A percentile compares a stretch with the other conserved stretches of the same genome.
Evolutionary conservation across 108 stramenopile genomes (phyloP).

Genomic region (Epithemia pelagica): DNA sequence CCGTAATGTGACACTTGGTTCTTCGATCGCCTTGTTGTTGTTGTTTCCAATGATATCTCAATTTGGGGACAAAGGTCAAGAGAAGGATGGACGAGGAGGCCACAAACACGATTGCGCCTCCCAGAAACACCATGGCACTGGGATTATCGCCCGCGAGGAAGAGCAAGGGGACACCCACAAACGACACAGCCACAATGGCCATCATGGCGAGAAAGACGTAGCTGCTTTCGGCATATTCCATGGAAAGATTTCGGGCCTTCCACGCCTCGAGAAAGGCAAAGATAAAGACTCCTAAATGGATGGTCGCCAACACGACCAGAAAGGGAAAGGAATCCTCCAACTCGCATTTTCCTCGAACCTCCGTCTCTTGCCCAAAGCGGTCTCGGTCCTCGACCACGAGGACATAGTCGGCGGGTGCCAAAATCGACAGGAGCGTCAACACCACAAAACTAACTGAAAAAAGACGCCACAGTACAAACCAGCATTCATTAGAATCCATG

Average conservation of each 20-base stretch:
- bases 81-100: slow-evolving; percentile 18
- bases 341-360: slow-evolving; percentile 12
- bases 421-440: neutral
- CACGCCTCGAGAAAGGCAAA: slow-evolving; percentile 39
- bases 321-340: slow-evolving; percentile 23
- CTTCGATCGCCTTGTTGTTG: neutral
- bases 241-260: slow-evolving; percentile 36
- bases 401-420: neutral
- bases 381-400: slow-evolving; percentile 5
- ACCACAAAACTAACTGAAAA: neutral
- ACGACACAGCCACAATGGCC: slow-evolving; percentile 12
- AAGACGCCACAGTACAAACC: neutral
- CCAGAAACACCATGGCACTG: slow-evolving; percentile 17
- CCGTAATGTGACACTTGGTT: neutral
- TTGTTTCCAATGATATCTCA: neutral
- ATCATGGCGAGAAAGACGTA: slow-evolving; percentile 35
- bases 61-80: slow-evolving; percentile 52
- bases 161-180: slow-evolving; percentile 38
- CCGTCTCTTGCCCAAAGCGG: slow-evolving; percentile 18
- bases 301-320: slow-evolving; percentile 12
- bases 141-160: slow-evolving; percentile 24
- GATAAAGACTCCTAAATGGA: slow-evolving; percentile 23
- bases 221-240: slow-evolving; percentile 41
- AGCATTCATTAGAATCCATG: neutral
- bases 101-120: slow-evolving; percentile 26